Conservation (phyloP, 306 rosid genomes). For the Mucuna pruriens region DNA sequence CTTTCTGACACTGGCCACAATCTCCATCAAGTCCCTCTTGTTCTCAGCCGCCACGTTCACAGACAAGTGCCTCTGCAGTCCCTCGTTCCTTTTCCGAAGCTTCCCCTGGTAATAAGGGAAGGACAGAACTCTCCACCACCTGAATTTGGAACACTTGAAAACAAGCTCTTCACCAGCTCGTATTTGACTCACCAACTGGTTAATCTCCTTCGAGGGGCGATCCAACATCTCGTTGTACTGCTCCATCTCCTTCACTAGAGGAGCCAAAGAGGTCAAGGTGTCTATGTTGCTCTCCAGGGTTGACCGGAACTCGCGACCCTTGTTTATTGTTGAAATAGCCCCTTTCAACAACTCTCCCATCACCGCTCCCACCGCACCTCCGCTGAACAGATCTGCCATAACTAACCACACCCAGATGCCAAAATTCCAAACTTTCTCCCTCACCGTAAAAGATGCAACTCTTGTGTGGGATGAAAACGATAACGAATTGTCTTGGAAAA, state of each 20-base stretch:
- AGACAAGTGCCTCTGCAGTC: conserved; percentile 8
- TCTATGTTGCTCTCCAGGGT: conserved; percentile 15
- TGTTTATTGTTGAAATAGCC: not conserved
- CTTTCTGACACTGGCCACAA: not conserved
- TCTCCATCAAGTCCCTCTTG: conserved; percentile 40
- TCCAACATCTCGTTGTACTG: conserved; percentile 12
- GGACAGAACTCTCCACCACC: conserved; percentile 26
- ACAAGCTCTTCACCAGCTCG: conserved; percentile 40
- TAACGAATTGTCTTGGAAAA: no score
- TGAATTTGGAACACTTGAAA: conserved; percentile 30
- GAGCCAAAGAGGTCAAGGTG: conserved; percentile 31
- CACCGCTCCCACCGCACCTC: conserved; percentile 27
- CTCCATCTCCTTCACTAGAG: conserved; percentile 28
- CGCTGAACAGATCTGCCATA: conserved; percentile 2
- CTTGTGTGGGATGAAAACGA: no score
- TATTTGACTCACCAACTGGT: conserved; percentile 13
- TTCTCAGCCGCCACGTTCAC: conserved; percentile 28
- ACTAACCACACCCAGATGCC: not conserved
- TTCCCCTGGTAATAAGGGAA: conserved; percentile 31
- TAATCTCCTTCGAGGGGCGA: conserved; percentile 36
- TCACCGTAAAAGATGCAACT: no score
- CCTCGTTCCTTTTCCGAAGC: not conserved
- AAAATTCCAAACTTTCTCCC: no score
- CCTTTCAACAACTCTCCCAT: conserved; percentile 1
- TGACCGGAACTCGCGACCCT: not conserved